A percentile compares a stretch with the other conserved stretches of the same genome.
Evolutionary conservation across 352 stramenopile genomes (phyloP).

Genomic region (Globisporangium perplexum): DNA sequence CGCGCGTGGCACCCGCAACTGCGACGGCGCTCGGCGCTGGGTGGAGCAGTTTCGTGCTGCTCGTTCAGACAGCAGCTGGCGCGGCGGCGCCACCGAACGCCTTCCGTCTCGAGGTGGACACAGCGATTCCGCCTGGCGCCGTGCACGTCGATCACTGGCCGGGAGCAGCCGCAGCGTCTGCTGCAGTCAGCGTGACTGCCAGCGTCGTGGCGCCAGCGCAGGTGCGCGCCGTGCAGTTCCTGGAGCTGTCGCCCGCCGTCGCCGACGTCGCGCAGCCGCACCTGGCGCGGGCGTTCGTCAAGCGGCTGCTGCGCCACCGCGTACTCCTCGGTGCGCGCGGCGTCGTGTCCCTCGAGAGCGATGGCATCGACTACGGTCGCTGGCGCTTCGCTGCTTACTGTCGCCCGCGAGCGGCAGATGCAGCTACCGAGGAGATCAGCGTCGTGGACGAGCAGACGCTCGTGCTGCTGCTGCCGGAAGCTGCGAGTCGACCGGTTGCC

Average conservation of each 20-base stretch:
- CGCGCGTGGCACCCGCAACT: conserved; percentile 19
- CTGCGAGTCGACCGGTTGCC: conserved; percentile 8
- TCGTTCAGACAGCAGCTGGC: conserved; percentile 8
- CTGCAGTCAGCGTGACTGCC: neutral
- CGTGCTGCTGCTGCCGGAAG: conserved; percentile 46
- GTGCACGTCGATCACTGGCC: conserved; percentile 51
- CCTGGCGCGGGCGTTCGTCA: conserved; percentile 44
- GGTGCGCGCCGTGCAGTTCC: conserved; percentile 40
- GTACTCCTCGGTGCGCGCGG: conserved; percentile 24
- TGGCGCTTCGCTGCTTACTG: conserved; percentile 57
- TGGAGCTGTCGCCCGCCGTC: conserved; percentile 33
- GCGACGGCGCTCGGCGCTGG: conserved; percentile 16
- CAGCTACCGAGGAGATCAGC: conserved; percentile 15
- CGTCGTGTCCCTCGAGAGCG: conserved; percentile 26
- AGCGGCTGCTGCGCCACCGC: conserved; percentile 41
- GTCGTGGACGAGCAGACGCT: conserved; percentile 60
- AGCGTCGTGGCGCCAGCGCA: conserved; percentile 17
- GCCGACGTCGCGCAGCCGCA: conserved; percentile 21
- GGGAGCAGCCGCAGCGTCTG: neutral
- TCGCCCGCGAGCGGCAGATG: conserved; percentile 10
- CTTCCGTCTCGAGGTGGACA: conserved; percentile 38
- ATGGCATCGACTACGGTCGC: conserved; percentile 53
- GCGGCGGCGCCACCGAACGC: conserved; percentile 1
- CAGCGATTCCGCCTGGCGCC: conserved; percentile 2
- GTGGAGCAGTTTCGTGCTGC: conserved; percentile 25